Evolutionary conservation across 495 filamentous ascomycete genomes (phyloP), one percentile per base, ranked within the genome.

Genomic region (Copromyces sp.): DNA sequence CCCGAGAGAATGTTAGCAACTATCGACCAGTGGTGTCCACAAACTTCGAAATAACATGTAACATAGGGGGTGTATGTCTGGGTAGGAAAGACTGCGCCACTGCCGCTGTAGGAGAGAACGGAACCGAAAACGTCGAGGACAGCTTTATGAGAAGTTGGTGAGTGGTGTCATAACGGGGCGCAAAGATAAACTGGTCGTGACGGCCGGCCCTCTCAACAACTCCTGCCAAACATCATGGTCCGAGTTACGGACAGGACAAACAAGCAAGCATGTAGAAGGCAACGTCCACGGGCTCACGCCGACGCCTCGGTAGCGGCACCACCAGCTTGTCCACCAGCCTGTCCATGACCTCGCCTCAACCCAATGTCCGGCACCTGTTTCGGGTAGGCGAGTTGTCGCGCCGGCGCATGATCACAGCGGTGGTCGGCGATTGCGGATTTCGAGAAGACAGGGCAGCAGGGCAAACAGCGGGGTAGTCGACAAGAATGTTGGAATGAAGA

Each of bases 391-490:
- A 65, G 53, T 35, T 37, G 29, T 37, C 53, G 53, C 14, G 29
- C 7, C 29, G 35, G 35, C 35, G 35, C 14, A 65, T 35, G 29
- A 37, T 35, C 53, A 32, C 14, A 37, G 53, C 53, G 29, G 53
- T 37, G 14, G 53, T 65, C 29, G 53, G 29, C 53, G 53, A 35
- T 72, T 40, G 38, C 71, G 61, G 20, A 39, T 35, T 32, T 71
- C n/a, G 20, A 42, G 16, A 11, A 32, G 45, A 69, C 47, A 37
- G 69, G 70, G 70, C 47, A 73, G 74, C 70, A 76, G 78, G 78
- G 77, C 75, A 80, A 39, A 70, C 69, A 77, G 76, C 76, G 79
- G 79, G 78, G 79, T 77, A 79, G 69, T 45, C 75, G 77, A 79
- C 74, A 75, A 73, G 68, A 61, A 59, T 69, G 70, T 73, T 45